A percentile compares a stretch with the other conserved stretches of the same genome.
phyloP scores from a whole-genome alignment of 306 rosid species.

The Aeschynomene evenia region DNA sequence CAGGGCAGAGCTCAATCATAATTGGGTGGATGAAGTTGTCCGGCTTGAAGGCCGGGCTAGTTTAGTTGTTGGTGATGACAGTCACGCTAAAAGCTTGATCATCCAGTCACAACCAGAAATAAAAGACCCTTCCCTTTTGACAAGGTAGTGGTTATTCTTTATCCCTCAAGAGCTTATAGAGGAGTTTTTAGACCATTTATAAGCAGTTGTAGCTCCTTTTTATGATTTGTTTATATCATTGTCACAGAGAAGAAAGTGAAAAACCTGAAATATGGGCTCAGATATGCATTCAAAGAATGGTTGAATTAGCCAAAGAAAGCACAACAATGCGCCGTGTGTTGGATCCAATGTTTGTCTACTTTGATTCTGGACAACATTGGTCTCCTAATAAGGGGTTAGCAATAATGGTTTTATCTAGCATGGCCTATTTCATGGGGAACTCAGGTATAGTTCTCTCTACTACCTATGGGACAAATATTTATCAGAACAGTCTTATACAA shows the following conservation, averaged over 20 bases:
- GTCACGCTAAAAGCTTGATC: constrained; percentile 46
- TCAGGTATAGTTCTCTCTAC: constrained; percentile 46
- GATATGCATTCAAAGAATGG: constrained; percentile 87
- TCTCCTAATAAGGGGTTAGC: constrained; percentile 74
- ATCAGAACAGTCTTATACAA: not conserved
- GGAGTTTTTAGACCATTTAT: not conserved
- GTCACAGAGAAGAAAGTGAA: constrained; percentile 79
- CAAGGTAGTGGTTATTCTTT: constrained; percentile 51
- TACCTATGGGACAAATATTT: not conserved
- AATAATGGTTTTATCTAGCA: constrained; percentile 71
- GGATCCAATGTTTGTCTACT: constrained; percentile 89
- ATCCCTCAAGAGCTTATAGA: not conserved
- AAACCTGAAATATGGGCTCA: constrained; percentile 87
- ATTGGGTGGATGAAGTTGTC: constrained; percentile 94
- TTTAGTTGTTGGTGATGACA: constrained; percentile 46
- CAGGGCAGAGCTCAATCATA: constrained; percentile 63
- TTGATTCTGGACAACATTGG: constrained; percentile 85
- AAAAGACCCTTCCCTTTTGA: constrained; percentile 71
- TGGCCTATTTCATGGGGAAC: constrained; percentile 72
- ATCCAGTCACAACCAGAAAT: constrained; percentile 66
- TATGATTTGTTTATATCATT: not conserved
- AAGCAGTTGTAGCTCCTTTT: not conserved
- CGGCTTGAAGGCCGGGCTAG: constrained; percentile 70
- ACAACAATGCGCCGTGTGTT: constrained; percentile 84
- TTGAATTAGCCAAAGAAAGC: constrained; percentile 88